Evolutionary conservation across 2,329 filamentous ascomycete genomes (phyloP).

Genomic region (Penicillium sp.): DNA sequence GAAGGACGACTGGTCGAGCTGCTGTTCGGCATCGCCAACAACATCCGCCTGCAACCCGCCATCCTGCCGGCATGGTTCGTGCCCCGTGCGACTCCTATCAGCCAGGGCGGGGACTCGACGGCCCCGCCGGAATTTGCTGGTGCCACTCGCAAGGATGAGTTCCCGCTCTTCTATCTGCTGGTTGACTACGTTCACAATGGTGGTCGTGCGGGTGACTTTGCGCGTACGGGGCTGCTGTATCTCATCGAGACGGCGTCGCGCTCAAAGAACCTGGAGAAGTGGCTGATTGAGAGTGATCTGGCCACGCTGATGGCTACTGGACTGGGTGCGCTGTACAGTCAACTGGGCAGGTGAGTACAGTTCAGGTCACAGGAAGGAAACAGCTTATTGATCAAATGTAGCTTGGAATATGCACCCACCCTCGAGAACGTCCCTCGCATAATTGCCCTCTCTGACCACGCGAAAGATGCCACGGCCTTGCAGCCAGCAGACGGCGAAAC

Average conservation of each 20-base stretch:
- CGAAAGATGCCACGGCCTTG: constrained; percentile 67
- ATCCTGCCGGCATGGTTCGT: constrained; percentile 92
- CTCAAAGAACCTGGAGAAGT: constrained; percentile 78
- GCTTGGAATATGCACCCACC: constrained; percentile 71
- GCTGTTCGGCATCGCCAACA: constrained; percentile 92
- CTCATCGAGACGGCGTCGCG: constrained; percentile 89
- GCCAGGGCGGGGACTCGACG: constrained; percentile 38
- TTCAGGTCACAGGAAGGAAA: constrained; percentile 55
- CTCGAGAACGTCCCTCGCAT: constrained; percentile 71
- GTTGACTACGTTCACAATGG: constrained; percentile 97
- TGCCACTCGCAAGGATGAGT: constrained; percentile 82
- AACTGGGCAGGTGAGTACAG: constrained; percentile 54
- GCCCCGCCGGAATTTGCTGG: constrained; percentile 68
- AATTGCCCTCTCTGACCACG: constrained; percentile 82
- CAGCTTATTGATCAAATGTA: constrained; percentile 46
- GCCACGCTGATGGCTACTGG: constrained; percentile 97
- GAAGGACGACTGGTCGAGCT: constrained; percentile 88
- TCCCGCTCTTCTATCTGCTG: constrained; percentile 90
- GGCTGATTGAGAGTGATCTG: constrained; percentile 95
- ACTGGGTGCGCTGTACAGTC: constrained; percentile 71
- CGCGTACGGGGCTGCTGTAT: constrained; percentile 86
- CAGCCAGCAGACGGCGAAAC: constrained; percentile 80
- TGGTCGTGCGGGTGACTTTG: constrained; percentile 91
- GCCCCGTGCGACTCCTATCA: constrained; percentile 44
- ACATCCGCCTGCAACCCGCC: constrained; percentile 82